Percentiles rank a stretch among this genome's conserved stretches.
Evolutionary conservation across 73 alveolate genomes (phyloP).

Genomic region (Tetrahymena elliotti): DNA sequence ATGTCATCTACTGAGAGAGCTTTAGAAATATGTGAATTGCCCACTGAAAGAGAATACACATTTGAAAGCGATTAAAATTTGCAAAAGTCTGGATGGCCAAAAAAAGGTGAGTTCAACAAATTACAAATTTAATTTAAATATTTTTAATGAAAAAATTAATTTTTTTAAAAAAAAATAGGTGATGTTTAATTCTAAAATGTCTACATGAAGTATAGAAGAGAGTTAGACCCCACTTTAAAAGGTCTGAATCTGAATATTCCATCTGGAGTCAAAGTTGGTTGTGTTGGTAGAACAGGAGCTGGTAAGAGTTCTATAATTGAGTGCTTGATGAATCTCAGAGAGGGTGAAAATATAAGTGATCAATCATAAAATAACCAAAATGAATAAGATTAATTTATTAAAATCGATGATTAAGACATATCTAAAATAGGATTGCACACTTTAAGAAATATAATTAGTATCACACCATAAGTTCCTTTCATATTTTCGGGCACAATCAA

Average conservation of each 20-base stretch:
- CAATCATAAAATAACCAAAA: conserved; percentile 66
- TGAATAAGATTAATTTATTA: conserved; percentile 50
- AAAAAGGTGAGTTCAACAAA: not conserved
- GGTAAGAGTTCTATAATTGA: conserved; percentile 83
- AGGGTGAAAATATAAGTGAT: conserved; percentile 45
- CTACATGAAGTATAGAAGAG: conserved; percentile 75
- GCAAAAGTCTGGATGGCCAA: not conserved
- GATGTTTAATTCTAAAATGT: conserved; percentile 56
- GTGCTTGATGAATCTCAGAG: conserved; percentile 68
- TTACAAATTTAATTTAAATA: not conserved
- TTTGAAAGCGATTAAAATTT: not conserved
- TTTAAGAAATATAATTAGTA: conserved; percentile 67
- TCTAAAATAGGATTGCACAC: conserved; percentile 51
- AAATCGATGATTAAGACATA: conserved; percentile 79
- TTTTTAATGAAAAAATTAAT: not conserved
- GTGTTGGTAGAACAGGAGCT: conserved; percentile 95
- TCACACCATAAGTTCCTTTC: conserved; percentile 90
- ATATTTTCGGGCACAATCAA: conserved; percentile 82
- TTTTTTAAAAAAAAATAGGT: conserved; percentile 68
- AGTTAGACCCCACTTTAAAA: conserved; percentile 66
- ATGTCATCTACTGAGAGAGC: conserved; percentile 20
- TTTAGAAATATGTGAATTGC: conserved; percentile 29
- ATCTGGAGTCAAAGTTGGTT: conserved; percentile 81
- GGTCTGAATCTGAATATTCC: conserved; percentile 52
- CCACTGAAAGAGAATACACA: conserved; percentile 2